phyloP scores from a whole-genome alignment of 23 red algal genomes.

The Gracilariopsis chorda region DNA sequence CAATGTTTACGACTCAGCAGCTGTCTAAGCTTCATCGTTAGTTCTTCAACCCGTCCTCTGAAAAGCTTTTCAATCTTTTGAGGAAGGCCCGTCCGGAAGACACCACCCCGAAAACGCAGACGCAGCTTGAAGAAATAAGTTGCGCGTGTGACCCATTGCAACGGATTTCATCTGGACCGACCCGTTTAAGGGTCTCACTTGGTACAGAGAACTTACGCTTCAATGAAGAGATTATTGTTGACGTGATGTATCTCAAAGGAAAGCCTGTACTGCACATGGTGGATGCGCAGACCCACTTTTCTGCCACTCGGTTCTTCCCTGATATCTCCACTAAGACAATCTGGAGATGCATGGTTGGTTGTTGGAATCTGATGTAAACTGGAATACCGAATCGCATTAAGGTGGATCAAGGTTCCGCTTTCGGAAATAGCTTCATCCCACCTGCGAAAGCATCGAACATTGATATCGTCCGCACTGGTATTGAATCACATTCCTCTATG shows the following conservation, averaged over 20 bases:
- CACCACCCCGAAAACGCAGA: not conserved
- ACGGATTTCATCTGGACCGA: too few relatives aligned
- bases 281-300: too few relatives aligned
- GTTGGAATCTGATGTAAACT: not conserved
- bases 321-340: not conserved
- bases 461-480: not conserved
- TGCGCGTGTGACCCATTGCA: too few relatives aligned
- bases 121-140: not conserved
- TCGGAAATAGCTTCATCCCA: not conserved
- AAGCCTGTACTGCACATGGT: too few relatives aligned
- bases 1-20: conserved; percentile 11
- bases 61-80: conserved; percentile 4
- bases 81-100: not conserved
- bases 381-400: not conserved
- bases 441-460: not conserved
- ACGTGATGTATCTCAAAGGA: too few relatives aligned
- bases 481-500: not conserved
- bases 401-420: not conserved
- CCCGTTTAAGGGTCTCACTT: too few relatives aligned
- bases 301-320: not conserved
- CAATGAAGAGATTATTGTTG: too few relatives aligned
- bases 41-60: not conserved
- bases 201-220: too few relatives aligned
- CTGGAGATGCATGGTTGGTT: not conserved
- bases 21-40: not conserved